Evolutionary conservation across 2,329 filamentous ascomycete genomes (phyloP), one percentile per base, ranked within the genome.

Genomic region (Scopulariopsis brevicaulis): DNA sequence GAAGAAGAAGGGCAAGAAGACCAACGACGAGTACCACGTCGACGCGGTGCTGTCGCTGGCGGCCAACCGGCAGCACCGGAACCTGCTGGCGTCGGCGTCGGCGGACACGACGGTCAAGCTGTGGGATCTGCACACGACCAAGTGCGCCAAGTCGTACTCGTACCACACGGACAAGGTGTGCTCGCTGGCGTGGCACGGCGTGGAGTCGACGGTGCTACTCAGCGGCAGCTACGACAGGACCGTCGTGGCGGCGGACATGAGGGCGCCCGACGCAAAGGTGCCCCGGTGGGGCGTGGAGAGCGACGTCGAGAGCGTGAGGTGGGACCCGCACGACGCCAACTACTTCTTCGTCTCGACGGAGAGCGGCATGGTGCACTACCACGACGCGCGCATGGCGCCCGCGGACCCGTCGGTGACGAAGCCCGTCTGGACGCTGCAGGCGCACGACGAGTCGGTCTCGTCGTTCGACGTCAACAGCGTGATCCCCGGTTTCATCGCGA

Each of bases 151-250:
- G 75, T 96, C 92, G 52, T 99, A 99, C 78, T 81, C 83, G 18
- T 90, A 96, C 74, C 94, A 99, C 75, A 96, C 90, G 40, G 94
- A 96, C 79, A 99, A 99, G 76, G 92, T 97, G 63, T 99, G 92
- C 80, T 90, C 93, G 24, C 76, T 99, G 59, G 88, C 93, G 63
- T 99, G 95, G 94, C 90, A 97, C 76, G 82, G 89, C 0, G 82
- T 80, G 51, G 89, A 96, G 71, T 85, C 92, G 2, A 96, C 94
- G 0, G 84, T 96, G 22, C 80, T 99, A 25, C 80, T 99, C 60
- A 96, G 87, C 66, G 94, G 94, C 61, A 95, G 90, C 69, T 99
- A 97, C 74, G 94, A 99, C 72, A 85, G 91, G 63, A 97, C 92
- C 3, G 81, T 96, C 11, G 90, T 96, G 10, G 91, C 90, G n/a